Percentiles rank a stretch among this genome's conserved stretches.
phyloP scores from a whole-genome alignment of 169 alveolate species.

The Plasmodium fragile region DNA sequence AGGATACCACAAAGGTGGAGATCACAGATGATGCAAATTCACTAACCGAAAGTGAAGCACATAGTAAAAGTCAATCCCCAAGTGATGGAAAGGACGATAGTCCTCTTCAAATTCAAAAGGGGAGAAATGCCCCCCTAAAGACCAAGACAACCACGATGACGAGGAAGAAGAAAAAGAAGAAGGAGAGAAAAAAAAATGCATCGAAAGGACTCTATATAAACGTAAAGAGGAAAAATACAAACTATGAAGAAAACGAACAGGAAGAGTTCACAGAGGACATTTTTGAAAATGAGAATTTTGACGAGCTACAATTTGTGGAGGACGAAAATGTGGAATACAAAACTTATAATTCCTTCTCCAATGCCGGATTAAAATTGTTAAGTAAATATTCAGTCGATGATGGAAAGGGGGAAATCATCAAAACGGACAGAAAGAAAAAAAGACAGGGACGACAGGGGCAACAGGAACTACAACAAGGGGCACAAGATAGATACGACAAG shows the following conservation, averaged over 20 bases:
- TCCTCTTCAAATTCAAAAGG: slow-evolving; percentile 1
- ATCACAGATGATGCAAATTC: slow-evolving; percentile 38
- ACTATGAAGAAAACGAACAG: slow-evolving; percentile 47
- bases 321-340: slow-evolving; percentile 58
- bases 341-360: slow-evolving; percentile 58
- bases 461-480: neutral
- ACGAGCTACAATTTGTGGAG: slow-evolving; percentile 56
- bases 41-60: slow-evolving; percentile 7
- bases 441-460: neutral
- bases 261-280: slow-evolving; percentile 61
- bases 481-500: neutral
- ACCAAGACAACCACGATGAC: neutral
- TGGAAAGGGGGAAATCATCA: neutral
- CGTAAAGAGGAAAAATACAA: slow-evolving; percentile 27
- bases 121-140: neutral
- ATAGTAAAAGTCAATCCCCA: neutral
- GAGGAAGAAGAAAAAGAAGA: neutral
- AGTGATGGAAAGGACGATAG: neutral
- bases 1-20: slow-evolving; percentile 35
- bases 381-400: slow-evolving; percentile 17
- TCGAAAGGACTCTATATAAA: slow-evolving; percentile 21
- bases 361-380: slow-evolving; percentile 14
- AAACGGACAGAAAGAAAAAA: neutral
- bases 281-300: slow-evolving; percentile 65
- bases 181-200: neutral